Evolutionary conservation across 495 filamentous ascomycete species (phyloP), one percentile per base, ranked within the genome.

Genomic region (Aspergillus biplanus): DNA sequence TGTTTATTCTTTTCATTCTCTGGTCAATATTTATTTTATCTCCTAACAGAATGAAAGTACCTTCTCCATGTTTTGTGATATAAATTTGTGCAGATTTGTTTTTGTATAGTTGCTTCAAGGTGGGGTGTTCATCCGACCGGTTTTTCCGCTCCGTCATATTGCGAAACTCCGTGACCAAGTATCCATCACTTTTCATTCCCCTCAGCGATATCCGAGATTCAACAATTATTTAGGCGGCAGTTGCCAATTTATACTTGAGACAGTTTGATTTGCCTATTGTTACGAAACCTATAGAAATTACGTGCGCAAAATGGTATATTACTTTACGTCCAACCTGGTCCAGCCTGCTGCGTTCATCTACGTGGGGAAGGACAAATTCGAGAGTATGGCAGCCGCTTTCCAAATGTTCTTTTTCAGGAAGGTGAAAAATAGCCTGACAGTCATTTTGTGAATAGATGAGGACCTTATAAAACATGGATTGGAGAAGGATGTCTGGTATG

Each of bases 311-410:
- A 99, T 99, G 95, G 95, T 99, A 46, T 96, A 90, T 77, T 97
- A 97, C 73, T 97, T 97, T 78, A 95, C 88, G 3, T 97, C 94
- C 7, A 93, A 87, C 53, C 85, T 86, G 42, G 87, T 90, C 32
- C 80, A 89, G 18, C 88, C 96, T 2, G 67, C 87, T 6, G 95
- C 93, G 31, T 92, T 88, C 67, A 87, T 98, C 65, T 99, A 98
- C 72, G 91, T 97, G 34, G 95, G 95, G 71, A 99, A 98, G 79
- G 95, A 99, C 82, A 99, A 99, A 79, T 92, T 97, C 61, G 95
- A 99, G 80, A 99, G 95, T 97, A 83, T 69, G 89, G 64, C 60
- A 32, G 27, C 21, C 34, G 63, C 33, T 34, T 48, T 70, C n/a
- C 6, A n/a, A 55, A 34, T 48, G 33, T 42, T n/a, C 11, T 31